Evolutionary conservation across 2,329 filamentous ascomycete genomes (phyloP), one percentile per base, ranked within the genome.

Genomic region (Colletotrichum neosansevieriae): DNA sequence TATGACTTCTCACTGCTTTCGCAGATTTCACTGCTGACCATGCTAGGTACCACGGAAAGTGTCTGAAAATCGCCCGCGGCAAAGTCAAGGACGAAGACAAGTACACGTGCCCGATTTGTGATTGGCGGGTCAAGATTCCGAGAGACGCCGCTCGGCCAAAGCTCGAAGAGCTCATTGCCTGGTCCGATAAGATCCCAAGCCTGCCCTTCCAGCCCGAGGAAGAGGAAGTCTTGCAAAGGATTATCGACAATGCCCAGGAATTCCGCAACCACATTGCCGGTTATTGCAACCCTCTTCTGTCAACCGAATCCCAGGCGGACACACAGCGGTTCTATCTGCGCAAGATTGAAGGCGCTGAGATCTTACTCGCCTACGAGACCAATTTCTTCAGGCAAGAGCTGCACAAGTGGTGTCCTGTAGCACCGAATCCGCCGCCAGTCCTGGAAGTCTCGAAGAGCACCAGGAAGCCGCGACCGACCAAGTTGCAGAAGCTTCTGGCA

Each of bases 11-110:
- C 2, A 11, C 62, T 50, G 9, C 59, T 40, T 65, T 67, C 42
- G 73, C 60, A 11, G 17, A 24, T 19, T 32, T 38, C 34, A n/a
- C 4, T 12, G 29, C 54, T 69, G 44, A 67, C 19, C 12, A 1
- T 1, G 9, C 45, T 32, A 94, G 92, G 92, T 99, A 99, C 76
- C 96, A 99, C 75, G 95, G 96, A 69, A 98, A 98, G 79, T 99
- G 96, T 75, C 85, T 99, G 42, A 99, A 99, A 83, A 98, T 99
- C 75, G 96, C 96, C 3, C 89, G 96, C 57, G 96, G 96, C 59
- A 99, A 98, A 77, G 93, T 99, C 74, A 98, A 98, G 81, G 96
- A 98, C 76, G 95, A 97, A 71, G 96, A 98, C 76, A 97, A 97
- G 78, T 99, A 98, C 77, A 98, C 95, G 1, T 99, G 96, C 75